Evolutionary conservation across 2,329 filamentous ascomycete genomes (phyloP).

Genomic region (Hypoxylon sp.): DNA sequence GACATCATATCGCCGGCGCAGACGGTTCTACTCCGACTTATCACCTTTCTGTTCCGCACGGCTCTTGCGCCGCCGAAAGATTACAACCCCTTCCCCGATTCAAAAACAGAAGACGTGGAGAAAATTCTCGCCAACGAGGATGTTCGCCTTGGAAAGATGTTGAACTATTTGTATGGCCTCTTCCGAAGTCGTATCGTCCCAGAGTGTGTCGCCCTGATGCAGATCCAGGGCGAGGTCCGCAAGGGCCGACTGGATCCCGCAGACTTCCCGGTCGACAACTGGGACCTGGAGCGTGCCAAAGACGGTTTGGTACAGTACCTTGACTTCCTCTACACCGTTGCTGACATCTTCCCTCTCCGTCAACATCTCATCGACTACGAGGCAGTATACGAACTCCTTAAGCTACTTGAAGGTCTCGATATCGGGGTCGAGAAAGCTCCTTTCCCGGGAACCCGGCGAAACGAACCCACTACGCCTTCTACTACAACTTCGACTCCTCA

Average conservation of each 20-base stretch:
- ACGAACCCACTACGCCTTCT: constrained; percentile 45
- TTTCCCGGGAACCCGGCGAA: constrained; percentile 64
- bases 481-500: constrained; percentile 52
- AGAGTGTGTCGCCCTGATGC: constrained; percentile 94
- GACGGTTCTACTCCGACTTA: constrained; percentile 89
- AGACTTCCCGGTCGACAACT: constrained; percentile 93
- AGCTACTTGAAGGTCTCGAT: constrained; percentile 88
- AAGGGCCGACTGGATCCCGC: constrained; percentile 80
- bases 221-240: constrained; percentile 91
- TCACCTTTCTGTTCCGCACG: constrained; percentile 89
- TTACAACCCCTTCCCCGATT: constrained; percentile 51
- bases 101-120: constrained; percentile 47
- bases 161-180: constrained; percentile 93
- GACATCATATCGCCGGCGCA: constrained; percentile 97
- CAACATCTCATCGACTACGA: constrained; percentile 92
- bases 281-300: constrained; percentile 98
- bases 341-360: constrained; percentile 87
- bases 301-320: constrained; percentile 95
- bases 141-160: constrained; percentile 71
- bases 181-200: constrained; percentile 94
- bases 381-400: constrained; percentile 88
- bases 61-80: constrained; percentile 59
- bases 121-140: constrained; percentile 64
- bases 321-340: constrained; percentile 91
- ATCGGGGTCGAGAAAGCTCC: constrained; percentile 88